Conservation (phyloP, 805 yeast species). For the Peterozyma toletana region DNA sequence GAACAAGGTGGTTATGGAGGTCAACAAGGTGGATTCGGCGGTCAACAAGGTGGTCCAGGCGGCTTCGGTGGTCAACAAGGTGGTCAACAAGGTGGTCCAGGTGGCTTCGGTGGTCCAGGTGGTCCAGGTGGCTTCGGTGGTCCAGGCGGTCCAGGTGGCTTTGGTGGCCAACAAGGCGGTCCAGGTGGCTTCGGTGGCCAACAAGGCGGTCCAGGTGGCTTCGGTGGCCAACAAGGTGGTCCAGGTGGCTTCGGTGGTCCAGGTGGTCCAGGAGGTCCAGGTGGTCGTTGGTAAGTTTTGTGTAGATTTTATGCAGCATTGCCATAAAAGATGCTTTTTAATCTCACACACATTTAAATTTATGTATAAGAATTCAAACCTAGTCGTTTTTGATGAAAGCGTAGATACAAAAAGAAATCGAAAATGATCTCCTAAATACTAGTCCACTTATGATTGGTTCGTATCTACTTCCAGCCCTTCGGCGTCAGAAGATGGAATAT, state of each 20-base stretch:
- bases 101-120: constrained; percentile 7
- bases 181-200: constrained; percentile 10
- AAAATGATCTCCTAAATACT: too few relatives aligned
- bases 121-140: constrained; percentile 13
- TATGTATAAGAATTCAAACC: too few relatives aligned
- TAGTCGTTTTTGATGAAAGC: too few relatives aligned
- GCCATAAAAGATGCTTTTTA: too few relatives aligned
- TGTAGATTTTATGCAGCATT: too few relatives aligned
- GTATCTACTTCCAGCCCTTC: too few relatives aligned
- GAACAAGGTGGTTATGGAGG: constrained; percentile 17
- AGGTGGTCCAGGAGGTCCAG: constrained; percentile 11
- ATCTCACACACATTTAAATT: too few relatives aligned
- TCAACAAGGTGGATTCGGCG: constrained; percentile 4
- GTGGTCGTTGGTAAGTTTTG: too few relatives aligned
- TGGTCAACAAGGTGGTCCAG: constrained; percentile 11
- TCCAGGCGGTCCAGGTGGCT: constrained; percentile 14
- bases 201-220: constrained; percentile 10
- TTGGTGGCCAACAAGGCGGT: constrained; percentile 16
- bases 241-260: constrained; percentile 10
- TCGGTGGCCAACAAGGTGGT: constrained; percentile 16
- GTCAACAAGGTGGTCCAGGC: constrained; percentile 11
- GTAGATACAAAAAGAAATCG: too few relatives aligned
- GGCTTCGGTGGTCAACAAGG: constrained; percentile 14
- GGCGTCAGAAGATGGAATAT: too few relatives aligned
- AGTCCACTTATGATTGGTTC: too few relatives aligned